Evolutionary conservation across 495 filamentous ascomycete genomes (phyloP).

Genomic region (Aspergillus avenaceus): DNA sequence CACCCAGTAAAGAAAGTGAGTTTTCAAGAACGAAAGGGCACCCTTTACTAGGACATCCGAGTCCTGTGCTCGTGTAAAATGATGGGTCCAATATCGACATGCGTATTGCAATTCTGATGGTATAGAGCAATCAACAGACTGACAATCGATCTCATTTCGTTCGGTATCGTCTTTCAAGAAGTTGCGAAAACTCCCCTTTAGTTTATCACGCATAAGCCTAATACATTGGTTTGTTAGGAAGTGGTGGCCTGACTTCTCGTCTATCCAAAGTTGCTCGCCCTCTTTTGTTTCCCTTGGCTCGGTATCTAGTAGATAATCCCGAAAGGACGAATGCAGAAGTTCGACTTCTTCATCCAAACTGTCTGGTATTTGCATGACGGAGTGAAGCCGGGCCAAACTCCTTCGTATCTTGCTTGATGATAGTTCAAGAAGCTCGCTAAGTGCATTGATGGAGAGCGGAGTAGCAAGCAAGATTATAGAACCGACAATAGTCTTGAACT

Average conservation of each 20-base stretch:
- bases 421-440: conserved; percentile 9
- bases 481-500: conserved; percentile 22
- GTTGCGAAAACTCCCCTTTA: not conserved
- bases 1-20: conserved; percentile 1
- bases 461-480: conserved; percentile 19
- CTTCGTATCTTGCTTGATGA: conserved; percentile 4
- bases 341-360: conserved; percentile 8
- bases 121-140: not conserved
- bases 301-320: conserved; percentile 18
- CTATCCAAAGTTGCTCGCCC: conserved; percentile 1
- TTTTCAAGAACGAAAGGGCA: not conserved
- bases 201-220: not conserved
- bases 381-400: conserved; percentile 14
- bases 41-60: not conserved
- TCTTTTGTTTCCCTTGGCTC: too few relatives aligned
- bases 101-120: not conserved
- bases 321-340: conserved; percentile 24
- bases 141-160: not conserved
- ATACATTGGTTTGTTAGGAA: not conserved
- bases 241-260: not conserved
- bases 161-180: not conserved
- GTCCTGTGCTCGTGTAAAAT: not conserved
- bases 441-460: conserved; percentile 15
- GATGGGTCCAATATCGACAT: not conserved
- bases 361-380: conserved; percentile 16